phyloP scores from a whole-genome alignment of 352 stramenopile species.

The Peronospora belbahrii region DNA sequence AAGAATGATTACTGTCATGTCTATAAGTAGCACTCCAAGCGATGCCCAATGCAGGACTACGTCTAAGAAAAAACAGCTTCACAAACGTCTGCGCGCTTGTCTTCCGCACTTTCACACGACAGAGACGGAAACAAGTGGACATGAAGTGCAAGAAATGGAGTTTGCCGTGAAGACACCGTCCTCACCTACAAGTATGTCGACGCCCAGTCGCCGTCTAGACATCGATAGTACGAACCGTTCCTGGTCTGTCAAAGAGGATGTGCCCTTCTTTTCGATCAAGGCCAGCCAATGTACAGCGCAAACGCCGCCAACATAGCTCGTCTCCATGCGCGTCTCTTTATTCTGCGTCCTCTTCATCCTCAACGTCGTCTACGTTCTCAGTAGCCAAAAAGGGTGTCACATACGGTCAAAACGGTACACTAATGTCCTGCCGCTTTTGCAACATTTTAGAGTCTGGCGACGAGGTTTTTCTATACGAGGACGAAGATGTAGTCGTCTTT shows the following conservation, averaged over 20 bases:
- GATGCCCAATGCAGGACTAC: neutral
- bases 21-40: conserved; percentile 4
- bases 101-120: conserved; percentile 19
- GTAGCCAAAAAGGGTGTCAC: conserved; percentile 64
- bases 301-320: conserved; percentile 12
- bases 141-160: conserved; percentile 4
- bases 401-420: conserved; percentile 48
- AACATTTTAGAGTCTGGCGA: conserved; percentile 60
- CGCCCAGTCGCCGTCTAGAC: conserved; percentile 2
- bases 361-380: conserved; percentile 28
- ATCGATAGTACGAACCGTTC: conserved; percentile 23
- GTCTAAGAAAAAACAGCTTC: conserved; percentile 16
- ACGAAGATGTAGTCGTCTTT: conserved; percentile 72
- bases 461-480: conserved; percentile 75
- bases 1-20: conserved; percentile 21
- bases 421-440: conserved; percentile 78
- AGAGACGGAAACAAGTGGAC: conserved; percentile 2
- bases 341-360: conserved; percentile 19
- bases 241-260: conserved; percentile 39
- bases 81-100: conserved; percentile 24
- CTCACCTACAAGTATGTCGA: too few relatives aligned
- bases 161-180: conserved; percentile 3
- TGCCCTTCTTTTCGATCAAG: too few relatives aligned
- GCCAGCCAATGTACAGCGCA: conserved; percentile 9
- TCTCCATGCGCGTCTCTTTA: conserved; percentile 16